phyloP scores from a whole-genome alignment of 768 basidiomycete species.

The Boletus pseudopeckii region DNA sequence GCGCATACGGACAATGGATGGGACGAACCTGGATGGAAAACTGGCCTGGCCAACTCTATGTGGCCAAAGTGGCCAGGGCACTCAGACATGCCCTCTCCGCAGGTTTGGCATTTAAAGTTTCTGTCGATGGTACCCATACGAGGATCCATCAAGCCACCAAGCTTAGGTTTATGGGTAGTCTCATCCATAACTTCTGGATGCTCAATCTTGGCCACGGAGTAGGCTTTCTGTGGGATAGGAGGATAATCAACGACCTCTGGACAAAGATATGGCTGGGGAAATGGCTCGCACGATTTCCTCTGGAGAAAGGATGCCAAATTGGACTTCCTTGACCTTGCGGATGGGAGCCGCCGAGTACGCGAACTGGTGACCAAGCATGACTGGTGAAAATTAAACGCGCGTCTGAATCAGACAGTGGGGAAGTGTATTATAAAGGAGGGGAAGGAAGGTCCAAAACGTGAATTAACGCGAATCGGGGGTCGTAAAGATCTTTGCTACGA shows the following conservation, averaged over 20 bases:
- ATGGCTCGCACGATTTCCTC: constrained; percentile 81
- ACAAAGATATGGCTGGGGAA: not conserved
- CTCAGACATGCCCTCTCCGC: constrained; percentile 99
- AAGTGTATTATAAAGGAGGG: not conserved
- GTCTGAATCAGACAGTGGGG: constrained; percentile 7
- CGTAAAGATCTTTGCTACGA: constrained; percentile 2
- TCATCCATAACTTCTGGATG: constrained; percentile 99
- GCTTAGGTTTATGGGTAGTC: constrained; percentile 81
- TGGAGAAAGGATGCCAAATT: constrained; percentile 97
- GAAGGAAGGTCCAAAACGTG: constrained; percentile 13
- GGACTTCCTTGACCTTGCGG: constrained; percentile 95
- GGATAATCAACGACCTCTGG: constrained; percentile 7
- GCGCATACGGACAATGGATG: not conserved
- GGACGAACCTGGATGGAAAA: constrained; percentile 88
- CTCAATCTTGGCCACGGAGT: constrained; percentile 97
- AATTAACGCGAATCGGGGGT: constrained; percentile 26
- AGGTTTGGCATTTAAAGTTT: constrained; percentile 99
- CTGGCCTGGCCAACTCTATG: constrained; percentile 94
- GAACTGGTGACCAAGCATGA: constrained; percentile 86
- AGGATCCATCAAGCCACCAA: constrained; percentile 95
- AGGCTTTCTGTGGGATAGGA: constrained; percentile 76
- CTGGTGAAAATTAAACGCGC: constrained; percentile 21
- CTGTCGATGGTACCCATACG: constrained; percentile 97
- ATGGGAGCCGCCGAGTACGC: constrained; percentile 92
- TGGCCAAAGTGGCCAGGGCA: constrained; percentile 99